Evolutionary conservation across 192 early-diverging fungal species (phyloP).

Genomic region (Chytriomyces hyalinus): DNA sequence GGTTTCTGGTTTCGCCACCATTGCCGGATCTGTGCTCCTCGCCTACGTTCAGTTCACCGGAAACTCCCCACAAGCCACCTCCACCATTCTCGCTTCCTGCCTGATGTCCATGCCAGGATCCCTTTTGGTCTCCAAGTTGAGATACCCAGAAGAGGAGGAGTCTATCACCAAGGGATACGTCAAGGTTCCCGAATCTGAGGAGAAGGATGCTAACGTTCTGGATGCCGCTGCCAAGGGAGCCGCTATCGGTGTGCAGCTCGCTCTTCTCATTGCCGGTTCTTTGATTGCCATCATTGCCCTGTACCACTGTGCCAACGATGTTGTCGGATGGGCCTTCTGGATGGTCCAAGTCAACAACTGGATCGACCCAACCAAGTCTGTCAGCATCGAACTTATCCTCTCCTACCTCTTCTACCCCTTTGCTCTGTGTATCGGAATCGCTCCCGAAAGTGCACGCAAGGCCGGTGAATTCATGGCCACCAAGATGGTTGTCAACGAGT

Average conservation of each 20-base stretch:
- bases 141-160: slow-evolving; percentile 83
- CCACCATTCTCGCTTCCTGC: slow-evolving; percentile 79
- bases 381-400: slow-evolving; percentile 70
- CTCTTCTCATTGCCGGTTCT: slow-evolving; percentile 74
- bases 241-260: slow-evolving; percentile 77
- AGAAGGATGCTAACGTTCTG: slow-evolving; percentile 73
- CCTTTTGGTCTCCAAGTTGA: slow-evolving; percentile 82
- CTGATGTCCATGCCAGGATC: slow-evolving; percentile 91
- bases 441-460: slow-evolving; percentile 51
- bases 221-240: slow-evolving; percentile 86
- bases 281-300: slow-evolving; percentile 79
- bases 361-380: slow-evolving; percentile 59
- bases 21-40: slow-evolving; percentile 75
- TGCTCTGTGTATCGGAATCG: slow-evolving; percentile 74
- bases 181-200: slow-evolving; percentile 61
- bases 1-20: slow-evolving; percentile 89
- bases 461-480: slow-evolving; percentile 73
- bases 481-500: slow-evolving; percentile 87
- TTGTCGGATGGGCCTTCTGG: slow-evolving; percentile 69
- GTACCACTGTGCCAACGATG: slow-evolving; percentile 69
- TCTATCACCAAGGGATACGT: slow-evolving; percentile 77
- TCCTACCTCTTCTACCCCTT: slow-evolving; percentile 82
- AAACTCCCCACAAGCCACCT: slow-evolving; percentile 43
- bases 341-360: slow-evolving; percentile 61
- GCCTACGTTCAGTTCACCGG: slow-evolving; percentile 75